These are phyloP conservation scores for Hyaloperonospora arabidopsidis DNA, from an alignment of 352 stramenopile species.

Conservation along the genomic window DNA sequence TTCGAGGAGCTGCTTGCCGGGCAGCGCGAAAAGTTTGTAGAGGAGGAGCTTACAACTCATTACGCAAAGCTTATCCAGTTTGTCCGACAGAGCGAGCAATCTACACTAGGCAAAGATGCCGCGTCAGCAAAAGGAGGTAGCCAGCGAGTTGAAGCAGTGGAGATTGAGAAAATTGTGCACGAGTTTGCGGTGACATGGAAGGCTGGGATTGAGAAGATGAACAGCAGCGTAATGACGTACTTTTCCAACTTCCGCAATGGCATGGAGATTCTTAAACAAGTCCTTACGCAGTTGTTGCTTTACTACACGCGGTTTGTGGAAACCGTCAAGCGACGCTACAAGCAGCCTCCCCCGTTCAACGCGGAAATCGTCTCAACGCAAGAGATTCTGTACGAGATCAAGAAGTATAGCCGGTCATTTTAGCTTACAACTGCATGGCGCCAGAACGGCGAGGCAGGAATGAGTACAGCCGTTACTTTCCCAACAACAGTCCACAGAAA, in stretches of 20 bases:
- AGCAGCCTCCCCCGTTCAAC: slow-evolving; percentile 72
- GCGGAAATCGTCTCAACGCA: slow-evolving; percentile 93
- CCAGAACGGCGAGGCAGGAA: slow-evolving; percentile 12
- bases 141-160: slow-evolving; percentile 72
- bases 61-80: slow-evolving; percentile 97
- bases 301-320: slow-evolving; percentile 99
- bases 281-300: slow-evolving; percentile 95
- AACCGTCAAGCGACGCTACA: slow-evolving; percentile 91
- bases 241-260: slow-evolving; percentile 98
- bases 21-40: slow-evolving; percentile 95
- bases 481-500: background rate
- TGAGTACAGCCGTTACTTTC: slow-evolving; percentile 12
- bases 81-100: slow-evolving; percentile 91
- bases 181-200: slow-evolving; percentile 96
- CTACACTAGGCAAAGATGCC: slow-evolving; percentile 36
- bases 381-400: slow-evolving; percentile 97
- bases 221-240: slow-evolving; percentile 94
- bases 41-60: slow-evolving; percentile 90
- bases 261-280: slow-evolving; percentile 99
- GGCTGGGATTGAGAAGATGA: slow-evolving; percentile 94
- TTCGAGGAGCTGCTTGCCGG: slow-evolving; percentile 91
- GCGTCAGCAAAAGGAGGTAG: slow-evolving; percentile 10
- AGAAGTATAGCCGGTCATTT: slow-evolving; percentile 94
- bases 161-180: slow-evolving; percentile 91
- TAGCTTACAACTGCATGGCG: slow-evolving; percentile 27